Evolutionary conservation across 179 eudicot genomes (phyloP).

Genomic region (Carnegiea gigantea): DNA sequence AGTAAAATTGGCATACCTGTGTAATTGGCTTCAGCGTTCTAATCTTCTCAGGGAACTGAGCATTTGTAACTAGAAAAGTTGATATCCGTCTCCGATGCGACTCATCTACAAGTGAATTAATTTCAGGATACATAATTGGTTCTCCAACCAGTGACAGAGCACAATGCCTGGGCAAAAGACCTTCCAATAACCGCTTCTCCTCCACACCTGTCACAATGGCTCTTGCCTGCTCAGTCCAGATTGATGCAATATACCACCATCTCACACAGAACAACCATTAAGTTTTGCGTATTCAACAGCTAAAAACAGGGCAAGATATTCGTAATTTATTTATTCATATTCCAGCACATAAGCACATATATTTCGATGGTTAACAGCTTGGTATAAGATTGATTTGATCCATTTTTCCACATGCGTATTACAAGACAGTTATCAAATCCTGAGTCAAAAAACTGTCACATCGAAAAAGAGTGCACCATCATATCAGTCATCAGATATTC

Average conservation of each 20-base stretch:
- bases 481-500: background rate
- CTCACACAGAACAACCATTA: background rate
- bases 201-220: conserved; percentile 60
- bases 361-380: background rate
- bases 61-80: conserved; percentile 98
- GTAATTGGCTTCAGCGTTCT: conserved; percentile 70
- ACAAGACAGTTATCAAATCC: background rate
- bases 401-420: background rate
- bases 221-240: conserved; percentile 8
- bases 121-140: conserved; percentile 99
- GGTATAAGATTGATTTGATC: background rate
- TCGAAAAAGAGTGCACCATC: background rate
- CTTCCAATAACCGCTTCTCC: conserved; percentile 78
- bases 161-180: conserved; percentile 95
- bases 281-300: background rate
- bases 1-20: conserved; percentile 51
- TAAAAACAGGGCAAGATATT: background rate
- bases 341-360: background rate
- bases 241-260: background rate
- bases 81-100: conserved; percentile 89
- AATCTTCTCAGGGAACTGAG: conserved; percentile 97
- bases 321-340: background rate
- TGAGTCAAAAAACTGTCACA: background rate
- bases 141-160: conserved; percentile 99
- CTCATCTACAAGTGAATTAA: conserved; percentile 82